Base-by-base conservation (phyloP, 371 early-diverging fungal species). In the Mucor ambiguus region DNA sequence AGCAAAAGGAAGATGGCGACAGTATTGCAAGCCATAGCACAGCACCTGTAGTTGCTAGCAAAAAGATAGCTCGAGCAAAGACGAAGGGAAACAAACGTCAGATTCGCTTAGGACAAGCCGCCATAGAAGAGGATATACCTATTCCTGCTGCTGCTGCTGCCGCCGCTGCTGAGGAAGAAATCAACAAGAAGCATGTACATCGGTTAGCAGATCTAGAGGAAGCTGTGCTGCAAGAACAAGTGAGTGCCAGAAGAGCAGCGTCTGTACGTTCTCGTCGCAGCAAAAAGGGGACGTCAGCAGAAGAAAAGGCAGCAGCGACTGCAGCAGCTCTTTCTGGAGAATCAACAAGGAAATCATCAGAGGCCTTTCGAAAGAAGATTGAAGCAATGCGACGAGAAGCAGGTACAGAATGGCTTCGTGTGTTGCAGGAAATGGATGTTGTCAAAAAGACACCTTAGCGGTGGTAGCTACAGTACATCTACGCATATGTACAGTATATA, bases 361-460 rank as follows among this genome's bases (percentile, higher is more conserved):
- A 80, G 24, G 79, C 70, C 0, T 85, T 83, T 66, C 73, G 85
- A 64, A 74, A 78, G 14, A 76, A 76, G 58, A 84, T 89, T 48
- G 87, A 89, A 61, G 82, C 84, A 18, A 85, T 89, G 80, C 79
- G 85, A 20, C 81, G 71, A 38, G 88, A 89, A 69, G 87, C 88
- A 1, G 89, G 89, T 4, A 78, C 80, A 33, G 86, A 82, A 59
- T 89, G 89, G 89, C 69, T 89, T 29, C 79, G 83, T 44, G 87
- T 87, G 1, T 67, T 86, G 35, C 81, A 84, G 30, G 89, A 87
- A 70, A 85, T 87, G 83, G 79, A 86, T 16, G 63, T 76, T 35
- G 76, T 72, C 8, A 61, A 70, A 28, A 70, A 76, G 38, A 61
- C 44, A 22, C 49, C 49, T 14, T 61, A 61, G 24, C 18, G 1